Base-by-base conservation (phyloP, 2,329 filamentous ascomycete genomes). In the Metarhizium guizhouense region DNA sequence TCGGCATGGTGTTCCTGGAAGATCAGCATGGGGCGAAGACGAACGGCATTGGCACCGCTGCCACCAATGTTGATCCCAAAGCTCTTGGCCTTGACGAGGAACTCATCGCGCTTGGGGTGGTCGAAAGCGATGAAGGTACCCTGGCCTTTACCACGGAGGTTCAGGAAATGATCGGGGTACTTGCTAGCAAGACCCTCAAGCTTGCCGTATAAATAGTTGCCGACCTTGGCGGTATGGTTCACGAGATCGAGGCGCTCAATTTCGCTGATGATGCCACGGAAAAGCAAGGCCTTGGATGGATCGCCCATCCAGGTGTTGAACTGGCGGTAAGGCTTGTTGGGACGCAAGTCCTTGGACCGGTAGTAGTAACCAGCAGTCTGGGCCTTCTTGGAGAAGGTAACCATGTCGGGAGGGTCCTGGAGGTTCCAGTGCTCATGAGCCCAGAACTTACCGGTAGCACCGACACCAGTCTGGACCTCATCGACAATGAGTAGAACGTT, bases 261-360 rank as follows among this genome's bases (percentile, higher is more conserved):
- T 75, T 96, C 90, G 57, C 88, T 74, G 67, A 93, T 82, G 74
- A 96, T 95, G 66, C 84, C 87, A 60, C 88, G 84, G 85, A 95
- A 95, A 62, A 96, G 80, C 58, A 96, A 76, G 16, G 88, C 90
- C 58, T 90, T 85, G 14, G 87, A 86, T 16, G 91, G 91, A 74
- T 96, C 91, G 65, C 91, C 91, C 87, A 96, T 95, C 91, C 91
- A 96, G 51, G 90, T 96, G 80, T 96, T 96, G 81, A 96, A 96
- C 74, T 96, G 91, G 59, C 91, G 86, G 79, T 95, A 96, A 6
- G 92, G 88, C 80, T 92, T 92, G 78, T 95, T 95, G 59, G 91
- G 91, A 13, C 88, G 81, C 63, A 96, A 80, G 47, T 83, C 84
- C 10, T 83, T 81, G 78, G 94, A 86, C 58, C 87, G 87, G 69